These are phyloP conservation scores for Scheffersomyces lignosus DNA, from an alignment of 805 yeast species.

Conservation along the genomic window DNA sequence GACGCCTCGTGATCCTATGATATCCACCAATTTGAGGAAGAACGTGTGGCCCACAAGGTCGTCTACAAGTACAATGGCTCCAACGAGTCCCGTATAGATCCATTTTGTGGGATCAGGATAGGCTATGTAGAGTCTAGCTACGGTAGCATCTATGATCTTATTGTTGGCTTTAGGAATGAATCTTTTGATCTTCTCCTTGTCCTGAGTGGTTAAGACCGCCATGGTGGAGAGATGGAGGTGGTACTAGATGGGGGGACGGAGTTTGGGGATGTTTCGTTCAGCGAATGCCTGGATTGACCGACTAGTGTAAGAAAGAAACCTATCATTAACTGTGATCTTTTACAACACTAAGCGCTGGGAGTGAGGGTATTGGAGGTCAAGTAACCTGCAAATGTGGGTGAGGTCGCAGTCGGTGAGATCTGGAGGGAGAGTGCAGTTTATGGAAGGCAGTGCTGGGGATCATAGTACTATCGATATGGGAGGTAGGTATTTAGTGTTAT, in stretches of 20 bases:
- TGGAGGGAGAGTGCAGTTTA: too few species aligned
- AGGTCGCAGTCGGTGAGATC: too few species aligned
- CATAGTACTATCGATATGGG: too few species aligned
- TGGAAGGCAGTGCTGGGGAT: too few species aligned
- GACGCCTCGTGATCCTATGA: constrained; percentile 79
- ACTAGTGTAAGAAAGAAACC: too few species aligned
- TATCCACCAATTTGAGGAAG: constrained; percentile 86
- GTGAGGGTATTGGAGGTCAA: too few species aligned
- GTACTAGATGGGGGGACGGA: not conserved
- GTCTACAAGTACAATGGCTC: constrained; percentile 85
- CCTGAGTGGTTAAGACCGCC: constrained; percentile 47
- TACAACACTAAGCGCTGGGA: too few species aligned
- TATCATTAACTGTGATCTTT: too few species aligned
- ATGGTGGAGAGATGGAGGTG: constrained; percentile 13
- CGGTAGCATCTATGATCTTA: constrained; percentile 85
- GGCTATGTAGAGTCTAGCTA: constrained; percentile 87
- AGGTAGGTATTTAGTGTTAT: too few species aligned
- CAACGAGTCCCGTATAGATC: constrained; percentile 86
- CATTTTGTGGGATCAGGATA: constrained; percentile 80
- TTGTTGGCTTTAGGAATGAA: constrained; percentile 86
- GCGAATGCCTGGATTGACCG: too few species aligned
- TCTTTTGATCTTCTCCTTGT: constrained; percentile 87
- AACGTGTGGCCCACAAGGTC: constrained; percentile 94
- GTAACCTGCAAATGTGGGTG: too few species aligned
- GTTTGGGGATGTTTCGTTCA: too few species aligned